phyloP scores from a whole-genome alignment of 257 asterid genomes.

The Linderniella brevidens region DNA sequence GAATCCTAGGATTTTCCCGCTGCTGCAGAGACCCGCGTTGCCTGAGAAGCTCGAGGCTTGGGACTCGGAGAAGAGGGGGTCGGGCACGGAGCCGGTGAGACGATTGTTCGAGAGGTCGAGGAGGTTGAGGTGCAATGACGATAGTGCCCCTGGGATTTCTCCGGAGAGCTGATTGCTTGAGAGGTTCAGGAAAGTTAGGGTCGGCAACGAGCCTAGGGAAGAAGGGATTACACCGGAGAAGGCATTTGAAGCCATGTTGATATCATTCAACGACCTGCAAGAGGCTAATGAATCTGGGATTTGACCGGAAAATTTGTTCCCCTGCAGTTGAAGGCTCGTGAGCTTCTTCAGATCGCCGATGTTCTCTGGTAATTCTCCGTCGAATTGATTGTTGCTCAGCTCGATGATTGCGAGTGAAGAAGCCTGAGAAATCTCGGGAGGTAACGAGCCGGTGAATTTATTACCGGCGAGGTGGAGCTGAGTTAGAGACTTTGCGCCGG shows the following conservation, averaged over 20 bases:
- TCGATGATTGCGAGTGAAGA: constrained; percentile 31
- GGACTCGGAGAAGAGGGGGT: constrained; percentile 37
- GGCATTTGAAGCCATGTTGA: constrained; percentile 49
- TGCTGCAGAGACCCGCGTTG: constrained; percentile 57
- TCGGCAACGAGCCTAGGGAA: constrained; percentile 32
- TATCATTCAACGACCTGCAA: constrained; percentile 34
- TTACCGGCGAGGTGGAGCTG: constrained; percentile 5
- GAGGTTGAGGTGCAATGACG: constrained; percentile 45
- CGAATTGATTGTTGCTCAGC: constrained; percentile 40
- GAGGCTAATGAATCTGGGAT: constrained; percentile 60
- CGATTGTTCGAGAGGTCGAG: constrained; percentile 59
- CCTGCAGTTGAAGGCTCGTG: constrained; percentile 28
- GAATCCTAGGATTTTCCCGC: constrained; percentile 31
- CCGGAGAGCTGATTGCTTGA: constrained; percentile 67
- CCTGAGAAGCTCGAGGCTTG: constrained; percentile 57
- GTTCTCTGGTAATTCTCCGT: constrained; percentile 37
- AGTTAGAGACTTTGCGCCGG: constrained; percentile 34
- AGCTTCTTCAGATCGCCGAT: constrained; percentile 46
- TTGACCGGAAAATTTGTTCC: constrained; percentile 41
- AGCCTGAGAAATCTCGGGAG: constrained; percentile 34
- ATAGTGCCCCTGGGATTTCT: constrained; percentile 39
- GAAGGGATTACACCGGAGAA: constrained; percentile 48
- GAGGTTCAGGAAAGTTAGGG: constrained; percentile 52
- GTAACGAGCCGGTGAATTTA: constrained; percentile 17
- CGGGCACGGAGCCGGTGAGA: constrained; percentile 50